phyloP scores from a whole-genome alignment of 176 grass and related monocot species.

The Otatea glauca region DNA sequence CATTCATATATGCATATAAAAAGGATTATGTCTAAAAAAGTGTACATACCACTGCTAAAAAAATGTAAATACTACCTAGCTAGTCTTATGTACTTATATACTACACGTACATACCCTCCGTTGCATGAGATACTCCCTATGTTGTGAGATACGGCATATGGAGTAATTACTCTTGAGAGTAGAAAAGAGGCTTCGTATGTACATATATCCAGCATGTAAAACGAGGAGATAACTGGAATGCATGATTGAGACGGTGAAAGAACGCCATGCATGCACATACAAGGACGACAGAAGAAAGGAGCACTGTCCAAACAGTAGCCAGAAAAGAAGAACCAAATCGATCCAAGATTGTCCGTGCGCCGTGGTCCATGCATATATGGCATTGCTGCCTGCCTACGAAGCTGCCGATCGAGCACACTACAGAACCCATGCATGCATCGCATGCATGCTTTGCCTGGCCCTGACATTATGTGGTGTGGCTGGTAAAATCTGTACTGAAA shows the following conservation, averaged over 20 bases:
- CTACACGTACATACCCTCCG: no score
- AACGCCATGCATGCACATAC: neutral
- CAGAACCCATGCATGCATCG: neutral
- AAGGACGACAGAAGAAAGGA: neutral
- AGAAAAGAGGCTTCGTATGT: no score
- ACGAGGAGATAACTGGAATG: neutral
- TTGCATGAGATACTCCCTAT: no score
- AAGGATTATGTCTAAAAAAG: no score
- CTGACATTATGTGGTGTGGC: conserved; percentile 29
- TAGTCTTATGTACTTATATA: no score
- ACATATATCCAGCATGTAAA: no score
- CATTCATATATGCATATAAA: no score
- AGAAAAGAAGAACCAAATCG: conserved; percentile 5
- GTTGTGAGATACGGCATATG: no score
- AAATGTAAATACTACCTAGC: no score
- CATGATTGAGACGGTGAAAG: neutral
- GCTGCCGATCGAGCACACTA: neutral
- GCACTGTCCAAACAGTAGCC: neutral
- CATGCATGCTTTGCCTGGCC: neutral
- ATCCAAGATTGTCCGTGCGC: neutral
- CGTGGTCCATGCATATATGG: conserved; percentile 27
- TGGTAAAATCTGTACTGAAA: neutral
- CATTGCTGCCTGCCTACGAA: conserved; percentile 19
- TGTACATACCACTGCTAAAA: no score
- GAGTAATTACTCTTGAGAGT: no score